Percentiles rank a stretch among this genome's conserved stretches.
Evolutionary conservation across 2,329 filamentous ascomycete species (phyloP).

Genomic region (Pseudopithomyces maydicus): DNA sequence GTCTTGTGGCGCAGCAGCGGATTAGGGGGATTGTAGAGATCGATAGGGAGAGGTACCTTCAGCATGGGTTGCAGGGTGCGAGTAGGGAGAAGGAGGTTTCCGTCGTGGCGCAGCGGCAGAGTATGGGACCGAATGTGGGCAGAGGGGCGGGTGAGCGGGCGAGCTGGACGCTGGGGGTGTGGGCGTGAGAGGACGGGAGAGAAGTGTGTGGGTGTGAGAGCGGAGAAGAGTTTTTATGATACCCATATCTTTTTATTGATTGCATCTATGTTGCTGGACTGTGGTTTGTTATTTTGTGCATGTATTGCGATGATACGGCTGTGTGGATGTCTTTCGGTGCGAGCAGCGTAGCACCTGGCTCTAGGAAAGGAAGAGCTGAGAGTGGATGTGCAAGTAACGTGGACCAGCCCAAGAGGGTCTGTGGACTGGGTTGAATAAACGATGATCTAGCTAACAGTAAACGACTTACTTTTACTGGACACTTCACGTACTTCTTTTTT

Average conservation of each 20-base stretch:
- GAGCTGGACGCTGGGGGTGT: slow-evolving; percentile 47
- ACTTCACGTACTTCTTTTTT: no score
- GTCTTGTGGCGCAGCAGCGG: slow-evolving; percentile 70
- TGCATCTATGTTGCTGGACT: neutral
- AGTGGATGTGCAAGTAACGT: no score
- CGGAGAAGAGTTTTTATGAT: neutral
- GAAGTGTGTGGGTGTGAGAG: neutral
- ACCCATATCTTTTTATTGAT: neutral
- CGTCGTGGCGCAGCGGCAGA: slow-evolving; percentile 63
- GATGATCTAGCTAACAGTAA: no score
- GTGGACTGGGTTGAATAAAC: no score
- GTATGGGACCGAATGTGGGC: slow-evolving; percentile 60
- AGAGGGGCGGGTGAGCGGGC: slow-evolving; percentile 39
- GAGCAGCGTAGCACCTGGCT: no score
- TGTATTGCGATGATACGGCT: neutral
- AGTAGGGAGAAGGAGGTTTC: slow-evolving; percentile 65
- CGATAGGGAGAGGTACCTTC: slow-evolving; percentile 73
- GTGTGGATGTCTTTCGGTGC: no score
- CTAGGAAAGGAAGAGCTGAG: no score
- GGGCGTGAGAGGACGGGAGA: slow-evolving; percentile 37
- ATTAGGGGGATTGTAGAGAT: slow-evolving; percentile 71
- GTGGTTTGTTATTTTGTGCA: neutral
- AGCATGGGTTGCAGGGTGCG: slow-evolving; percentile 68
- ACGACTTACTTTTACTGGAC: no score
- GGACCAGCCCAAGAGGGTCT: no score